These are phyloP conservation scores for Sphagnum fallax DNA, from an alignment of 228 moss, liverwort and hornwort species.

Conservation along the genomic window DNA sequence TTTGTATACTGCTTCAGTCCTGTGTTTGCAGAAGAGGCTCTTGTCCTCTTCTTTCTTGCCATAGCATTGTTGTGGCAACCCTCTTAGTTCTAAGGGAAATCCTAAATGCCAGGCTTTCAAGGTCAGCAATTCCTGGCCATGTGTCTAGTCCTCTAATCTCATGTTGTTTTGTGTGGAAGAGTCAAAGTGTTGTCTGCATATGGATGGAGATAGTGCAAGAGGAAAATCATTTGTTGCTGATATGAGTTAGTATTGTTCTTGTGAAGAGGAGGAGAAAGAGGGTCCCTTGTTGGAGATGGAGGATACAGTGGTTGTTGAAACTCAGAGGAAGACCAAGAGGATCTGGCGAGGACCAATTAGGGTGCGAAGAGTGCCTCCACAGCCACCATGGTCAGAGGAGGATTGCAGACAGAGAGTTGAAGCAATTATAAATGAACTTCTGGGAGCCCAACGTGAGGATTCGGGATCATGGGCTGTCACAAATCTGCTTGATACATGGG, in stretches of 20 bases:
- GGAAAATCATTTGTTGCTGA: slow-evolving; percentile 8
- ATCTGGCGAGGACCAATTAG: slow-evolving; percentile 52
- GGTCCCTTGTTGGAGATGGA: slow-evolving; percentile 12
- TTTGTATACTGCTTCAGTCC: no score
- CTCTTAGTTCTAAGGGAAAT: no score
- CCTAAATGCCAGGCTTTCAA: no score
- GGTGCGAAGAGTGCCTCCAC: slow-evolving; percentile 30
- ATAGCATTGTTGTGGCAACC: no score
- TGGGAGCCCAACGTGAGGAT: slow-evolving; percentile 22
- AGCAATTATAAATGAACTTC: slow-evolving; percentile 49
- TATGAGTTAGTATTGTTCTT: slow-evolving; percentile 12
- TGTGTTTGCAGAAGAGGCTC: no score
- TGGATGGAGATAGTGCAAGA: no score
- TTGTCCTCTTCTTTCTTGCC: no score
- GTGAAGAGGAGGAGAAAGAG: slow-evolving; percentile 12
- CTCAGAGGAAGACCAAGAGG: slow-evolving; percentile 27
- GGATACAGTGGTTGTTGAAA: slow-evolving; percentile 18
- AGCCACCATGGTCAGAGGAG: slow-evolving; percentile 46
- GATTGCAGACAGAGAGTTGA: slow-evolving; percentile 51
- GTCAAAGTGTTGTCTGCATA: no score
- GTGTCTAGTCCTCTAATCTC: no score
- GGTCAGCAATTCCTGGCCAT: no score
- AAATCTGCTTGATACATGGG: slow-evolving; percentile 72
- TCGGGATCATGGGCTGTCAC: slow-evolving; percentile 41
- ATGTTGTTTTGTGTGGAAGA: no score